Base-by-base conservation (phyloP, 179 eudicot genomes). In the Beta lomatogona region DNA sequence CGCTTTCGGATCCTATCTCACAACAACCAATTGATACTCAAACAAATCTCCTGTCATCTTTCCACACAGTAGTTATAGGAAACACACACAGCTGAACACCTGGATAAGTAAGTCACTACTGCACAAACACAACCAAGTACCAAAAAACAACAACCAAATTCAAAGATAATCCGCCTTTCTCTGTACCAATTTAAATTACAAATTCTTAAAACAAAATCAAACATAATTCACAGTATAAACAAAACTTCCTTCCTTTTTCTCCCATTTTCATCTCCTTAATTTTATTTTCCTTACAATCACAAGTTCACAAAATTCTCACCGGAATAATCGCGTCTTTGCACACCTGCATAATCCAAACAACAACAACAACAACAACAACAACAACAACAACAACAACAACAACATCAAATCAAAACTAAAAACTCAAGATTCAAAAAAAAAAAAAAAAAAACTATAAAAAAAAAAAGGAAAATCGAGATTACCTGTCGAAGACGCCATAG, bases 291-390 rank as follows among this genome's bases (percentile, higher is more conserved):
- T 46, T 55, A 68, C 73, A 82, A 54, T 46, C 84, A 80, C 64
- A 84, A 87, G 81, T 81, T 86, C 58, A 86, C 87, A 87, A 75
- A 82, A 89, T 88, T 87, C 94, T 93, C 92, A 93, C 94, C 92
- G 81, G 84, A 90, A 82, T 80, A 80, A 81, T 89, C 89, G 78
- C 72, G 78, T 87, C 71, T 74, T 77, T 81, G 83, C 80, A 83
- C 77, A 90, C 89, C 98, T 93, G 82, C 65, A 58, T 6, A 79
- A 76, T 71, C 28, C 80, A 82, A 7, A 66, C 41, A 16, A 25
- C 31, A 71, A 74, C 54, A 75, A 70, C 6, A 59, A 48, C 8
- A 21, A n/a, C n/a, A n/a, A n/a, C n/a, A n/a, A n/a, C n/a, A n/a
- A n/a, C n/a, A n/a, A n/a, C n/a, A n/a, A n/a, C n/a, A 7, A 66